These are phyloP conservation scores for Eimeria tenella DNA, from an alignment of 169 alveolate genomes.

Conservation along the genomic window DNA sequence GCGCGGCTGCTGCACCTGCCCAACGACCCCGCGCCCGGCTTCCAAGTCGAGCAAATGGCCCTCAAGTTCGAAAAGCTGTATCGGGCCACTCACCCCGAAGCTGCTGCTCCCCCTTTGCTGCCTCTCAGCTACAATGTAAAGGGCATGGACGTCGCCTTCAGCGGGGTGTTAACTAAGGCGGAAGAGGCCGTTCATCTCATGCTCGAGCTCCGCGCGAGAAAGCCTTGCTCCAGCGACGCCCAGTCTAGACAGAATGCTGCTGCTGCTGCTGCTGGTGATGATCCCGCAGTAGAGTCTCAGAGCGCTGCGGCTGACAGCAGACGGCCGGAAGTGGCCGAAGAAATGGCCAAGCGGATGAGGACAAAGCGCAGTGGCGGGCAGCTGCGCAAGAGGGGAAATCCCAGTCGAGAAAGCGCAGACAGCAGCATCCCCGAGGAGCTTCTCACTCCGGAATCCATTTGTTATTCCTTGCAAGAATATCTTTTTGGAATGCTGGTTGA, in stretches of 20 bases:
- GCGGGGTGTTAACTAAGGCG: constrained; percentile 91
- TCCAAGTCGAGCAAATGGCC: constrained; percentile 98
- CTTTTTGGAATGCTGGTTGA: constrained; percentile 98
- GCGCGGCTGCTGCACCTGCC: constrained; percentile 97
- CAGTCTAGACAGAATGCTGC: not conserved
- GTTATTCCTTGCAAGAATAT: constrained; percentile 97
- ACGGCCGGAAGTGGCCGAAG: not conserved
- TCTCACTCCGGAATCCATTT: constrained; percentile 82
- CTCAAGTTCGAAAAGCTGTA: constrained; percentile 83
- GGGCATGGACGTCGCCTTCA: constrained; percentile 98
- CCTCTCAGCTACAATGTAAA: constrained; percentile 97
- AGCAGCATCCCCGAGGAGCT: not conserved
- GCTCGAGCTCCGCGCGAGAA: not conserved
- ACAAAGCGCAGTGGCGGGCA: constrained; percentile 15
- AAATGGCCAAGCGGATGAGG: constrained; percentile 9
- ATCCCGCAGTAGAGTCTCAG: not conserved
- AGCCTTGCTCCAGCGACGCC: not conserved
- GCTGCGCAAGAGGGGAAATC: not conserved
- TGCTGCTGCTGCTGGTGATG: not conserved
- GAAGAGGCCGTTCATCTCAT: constrained; percentile 58
- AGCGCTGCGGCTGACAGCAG: not conserved
- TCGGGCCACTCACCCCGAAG: not conserved
- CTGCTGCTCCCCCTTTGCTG: constrained; percentile 83
- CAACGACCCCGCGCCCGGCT: constrained; percentile 99
- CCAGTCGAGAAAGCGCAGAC: not conserved